These are phyloP conservation scores for Thuja plicata DNA, from an alignment of 83 land plant species.

Conservation along the genomic window DNA sequence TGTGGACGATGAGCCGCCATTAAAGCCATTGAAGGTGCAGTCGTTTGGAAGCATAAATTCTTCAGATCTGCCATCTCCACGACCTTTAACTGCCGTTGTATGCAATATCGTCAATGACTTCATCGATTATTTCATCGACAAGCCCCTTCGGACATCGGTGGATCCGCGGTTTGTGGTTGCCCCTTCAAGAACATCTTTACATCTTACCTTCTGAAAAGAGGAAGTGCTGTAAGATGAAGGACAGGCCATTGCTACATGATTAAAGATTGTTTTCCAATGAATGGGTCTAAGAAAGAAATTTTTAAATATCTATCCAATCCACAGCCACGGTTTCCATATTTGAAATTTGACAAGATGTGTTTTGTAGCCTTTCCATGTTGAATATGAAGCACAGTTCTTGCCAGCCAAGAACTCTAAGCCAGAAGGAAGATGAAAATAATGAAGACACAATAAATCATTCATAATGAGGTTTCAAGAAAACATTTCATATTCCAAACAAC, in stretches of 20 bases:
- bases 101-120: constrained; percentile 1
- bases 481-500: not conserved
- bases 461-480: not conserved
- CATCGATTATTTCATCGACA: not conserved
- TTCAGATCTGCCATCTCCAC: not conserved
- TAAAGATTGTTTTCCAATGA: not conserved
- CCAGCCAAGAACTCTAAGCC: not conserved
- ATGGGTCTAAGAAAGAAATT: not conserved
- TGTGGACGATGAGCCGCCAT: not conserved
- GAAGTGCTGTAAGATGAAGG: not conserved
- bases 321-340: not conserved
- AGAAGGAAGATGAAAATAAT: not conserved
- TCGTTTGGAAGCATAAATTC: not conserved
- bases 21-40: not conserved
- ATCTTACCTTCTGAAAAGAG: not conserved
- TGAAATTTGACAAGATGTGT: not conserved
- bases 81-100: not conserved
- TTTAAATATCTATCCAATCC: not conserved
- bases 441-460: not conserved
- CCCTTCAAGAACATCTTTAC: not conserved
- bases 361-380: not conserved
- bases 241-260: not conserved
- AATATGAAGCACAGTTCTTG: not conserved
- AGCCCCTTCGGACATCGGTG: constrained; percentile 9
- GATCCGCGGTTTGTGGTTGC: not conserved